phyloP scores from a whole-genome alignment of 1,284 basidiomycete species.

The Ustilago bromivora region DNA sequence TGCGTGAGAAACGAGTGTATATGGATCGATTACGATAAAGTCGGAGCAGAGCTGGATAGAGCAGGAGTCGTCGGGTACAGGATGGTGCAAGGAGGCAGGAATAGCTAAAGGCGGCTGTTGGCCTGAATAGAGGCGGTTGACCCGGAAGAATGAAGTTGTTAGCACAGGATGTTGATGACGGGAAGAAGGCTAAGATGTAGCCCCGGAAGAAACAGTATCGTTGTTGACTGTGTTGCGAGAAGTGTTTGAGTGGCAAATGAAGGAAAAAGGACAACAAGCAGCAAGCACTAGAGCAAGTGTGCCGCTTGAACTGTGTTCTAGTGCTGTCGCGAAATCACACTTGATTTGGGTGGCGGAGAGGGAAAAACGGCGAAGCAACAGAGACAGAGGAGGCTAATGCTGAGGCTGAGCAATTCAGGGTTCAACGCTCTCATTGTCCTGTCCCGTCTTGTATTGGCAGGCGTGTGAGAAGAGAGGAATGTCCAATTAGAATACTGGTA shows the following conservation, averaged over 20 bases:
- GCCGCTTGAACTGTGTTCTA: neutral
- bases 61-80: constrained; percentile 22
- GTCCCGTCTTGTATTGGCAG: neutral
- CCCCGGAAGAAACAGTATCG: too few species aligned
- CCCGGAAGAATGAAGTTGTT: neutral
- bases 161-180: neutral
- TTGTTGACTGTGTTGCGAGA: neutral
- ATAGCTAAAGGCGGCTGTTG: constrained; percentile 7
- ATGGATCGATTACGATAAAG: neutral
- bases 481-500: neutral
- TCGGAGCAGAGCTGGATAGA: neutral
- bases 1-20: neutral
- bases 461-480: neutral
- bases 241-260: neutral
- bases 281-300: neutral
- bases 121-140: constrained; percentile 33
- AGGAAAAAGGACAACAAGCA: neutral
- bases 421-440: neutral
- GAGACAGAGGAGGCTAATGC: neutral
- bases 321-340: neutral
- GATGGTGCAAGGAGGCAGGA: constrained; percentile 31
- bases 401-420: neutral
- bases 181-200: neutral
- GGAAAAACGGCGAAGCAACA: neutral
- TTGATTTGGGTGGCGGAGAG: neutral